Conservation (phyloP, 768 basidiomycete species). For the Mycena vulgaris region DNA sequence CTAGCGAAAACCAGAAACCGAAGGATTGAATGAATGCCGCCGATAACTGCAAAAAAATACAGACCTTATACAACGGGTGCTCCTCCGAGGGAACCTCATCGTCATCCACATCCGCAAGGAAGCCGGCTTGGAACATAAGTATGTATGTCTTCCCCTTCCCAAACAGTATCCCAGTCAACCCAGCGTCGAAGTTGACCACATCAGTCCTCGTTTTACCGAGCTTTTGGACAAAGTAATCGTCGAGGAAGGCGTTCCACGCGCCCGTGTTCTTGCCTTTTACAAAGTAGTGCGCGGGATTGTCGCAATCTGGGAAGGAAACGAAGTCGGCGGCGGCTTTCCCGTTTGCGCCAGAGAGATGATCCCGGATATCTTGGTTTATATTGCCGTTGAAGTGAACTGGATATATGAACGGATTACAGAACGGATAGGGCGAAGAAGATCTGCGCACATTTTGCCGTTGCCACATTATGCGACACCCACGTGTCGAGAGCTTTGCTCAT, state of each 20-base stretch:
- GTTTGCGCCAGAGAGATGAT: conserved; percentile 21
- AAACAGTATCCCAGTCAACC: conserved; percentile 30
- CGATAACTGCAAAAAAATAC: no score
- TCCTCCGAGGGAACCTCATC: no score
- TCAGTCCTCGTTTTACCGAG: background rate
- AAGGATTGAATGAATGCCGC: background rate
- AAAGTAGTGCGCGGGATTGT: conserved; percentile 1
- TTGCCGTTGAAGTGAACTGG: no score
- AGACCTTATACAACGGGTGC: conserved; percentile 23
- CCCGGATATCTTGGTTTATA: conserved; percentile 25
- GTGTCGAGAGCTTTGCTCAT: background rate
- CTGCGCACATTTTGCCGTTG: conserved; percentile 15
- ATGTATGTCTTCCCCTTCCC: no score
- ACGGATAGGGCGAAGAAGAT: background rate
- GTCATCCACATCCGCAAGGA: no score
- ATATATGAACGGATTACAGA: no score
- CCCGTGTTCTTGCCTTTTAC: conserved; percentile 19
- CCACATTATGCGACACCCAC: conserved; percentile 18
- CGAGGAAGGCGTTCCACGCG: no score
- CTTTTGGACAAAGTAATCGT: conserved; percentile 12
- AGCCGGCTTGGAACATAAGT: no score
- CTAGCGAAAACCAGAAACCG: background rate
- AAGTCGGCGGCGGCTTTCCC: conserved; percentile 29
- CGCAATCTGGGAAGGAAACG: conserved; percentile 25
- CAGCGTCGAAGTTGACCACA: background rate